Base-by-base conservation (phyloP, 148 eudicot species). In the Cornus kousa region DNA sequence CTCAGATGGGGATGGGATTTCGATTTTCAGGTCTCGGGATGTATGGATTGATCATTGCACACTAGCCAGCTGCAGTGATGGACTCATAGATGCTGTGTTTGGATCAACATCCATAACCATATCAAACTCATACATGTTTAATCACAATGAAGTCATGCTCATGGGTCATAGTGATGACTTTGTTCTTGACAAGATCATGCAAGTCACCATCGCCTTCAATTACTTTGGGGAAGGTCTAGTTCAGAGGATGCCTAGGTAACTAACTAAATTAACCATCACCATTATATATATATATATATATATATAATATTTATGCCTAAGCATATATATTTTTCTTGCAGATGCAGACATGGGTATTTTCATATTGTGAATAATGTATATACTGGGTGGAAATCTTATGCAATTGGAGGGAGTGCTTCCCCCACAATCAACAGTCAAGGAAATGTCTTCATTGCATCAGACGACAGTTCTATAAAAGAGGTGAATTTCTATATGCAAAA, bases 391-490 rank as follows among this genome's bases (percentile, higher is more conserved):
- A n/a, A 74, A 39, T 74, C 68, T 68, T 80, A 80, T 80, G 82
- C 82, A 7, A 80, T 80, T 55, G 82, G 82, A 67, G 82, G 82
- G 74, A 80, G 82, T 11, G 82, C 82, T 20, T 55, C 32, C 39
- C 82, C 82, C 53, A 80, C 82, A 53, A 80, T 80, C 55, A 80
- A 80, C 24, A 80, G 82, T 67, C 78, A 80, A 74, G 82, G 82
- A 74, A 80, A 80, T 66, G 74, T 80, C 43, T 80, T 80, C 74
- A 68, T 80, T 37, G 82, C 82, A 43, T 31, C 67, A 23, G 46
- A 31, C 40, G 60, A 68, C 68, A 74, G 24, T 43, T n/a, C 74
- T n/a, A 59, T 24, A 68, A 80, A 80, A 68, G 82, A 80, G 82
- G 82, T 80, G 28, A 68, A 64, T 35, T 37, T 70, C 7, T 43